Percentiles rank a stretch among this genome's conserved stretches.
Evolutionary conservation across 495 filamentous ascomycete genomes (phyloP).

Genomic region (Thermochaetoides thermophila): DNA sequence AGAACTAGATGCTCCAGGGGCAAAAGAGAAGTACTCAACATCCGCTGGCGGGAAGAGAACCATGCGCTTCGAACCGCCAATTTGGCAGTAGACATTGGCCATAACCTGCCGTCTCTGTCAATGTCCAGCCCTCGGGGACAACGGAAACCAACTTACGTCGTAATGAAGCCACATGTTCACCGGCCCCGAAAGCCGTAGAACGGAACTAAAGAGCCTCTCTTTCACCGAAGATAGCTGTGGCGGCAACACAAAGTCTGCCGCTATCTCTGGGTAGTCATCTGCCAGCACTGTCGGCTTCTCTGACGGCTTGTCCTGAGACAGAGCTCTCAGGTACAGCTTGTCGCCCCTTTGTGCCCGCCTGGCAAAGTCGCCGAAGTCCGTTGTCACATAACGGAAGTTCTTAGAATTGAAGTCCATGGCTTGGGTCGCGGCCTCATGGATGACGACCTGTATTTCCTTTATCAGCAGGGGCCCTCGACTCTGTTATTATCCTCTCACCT

Average conservation of each 20-base stretch:
- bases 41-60: constrained; percentile 68
- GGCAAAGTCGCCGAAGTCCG: constrained; percentile 53
- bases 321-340: constrained; percentile 59
- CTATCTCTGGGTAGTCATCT: constrained; percentile 55
- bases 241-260: constrained; percentile 57
- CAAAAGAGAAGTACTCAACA: constrained; percentile 51
- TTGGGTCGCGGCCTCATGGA: constrained; percentile 48
- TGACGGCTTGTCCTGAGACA: constrained; percentile 52
- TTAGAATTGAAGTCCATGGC: constrained; percentile 69
- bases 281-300: constrained; percentile 51
- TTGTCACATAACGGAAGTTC: constrained; percentile 66
- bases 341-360: constrained; percentile 42
- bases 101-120: constrained; percentile 41
- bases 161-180: constrained; percentile 91
- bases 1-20: constrained; percentile 67
- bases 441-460: constrained; percentile 38
- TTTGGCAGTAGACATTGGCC: constrained; percentile 78
- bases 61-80: constrained; percentile 54
- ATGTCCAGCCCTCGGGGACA: constrained; percentile 4
- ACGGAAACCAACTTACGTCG: constrained; percentile 41
- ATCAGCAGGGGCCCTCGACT: neutral
- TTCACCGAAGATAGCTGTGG: constrained; percentile 41
- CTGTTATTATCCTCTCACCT: constrained; percentile 30
- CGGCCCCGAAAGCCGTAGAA: constrained; percentile 63
- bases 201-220: constrained; percentile 60